Percentiles rank a stretch among this genome's conserved stretches.
phyloP scores from a whole-genome alignment of 768 basidiomycete genomes.

The Lentinula detonsa region DNA sequence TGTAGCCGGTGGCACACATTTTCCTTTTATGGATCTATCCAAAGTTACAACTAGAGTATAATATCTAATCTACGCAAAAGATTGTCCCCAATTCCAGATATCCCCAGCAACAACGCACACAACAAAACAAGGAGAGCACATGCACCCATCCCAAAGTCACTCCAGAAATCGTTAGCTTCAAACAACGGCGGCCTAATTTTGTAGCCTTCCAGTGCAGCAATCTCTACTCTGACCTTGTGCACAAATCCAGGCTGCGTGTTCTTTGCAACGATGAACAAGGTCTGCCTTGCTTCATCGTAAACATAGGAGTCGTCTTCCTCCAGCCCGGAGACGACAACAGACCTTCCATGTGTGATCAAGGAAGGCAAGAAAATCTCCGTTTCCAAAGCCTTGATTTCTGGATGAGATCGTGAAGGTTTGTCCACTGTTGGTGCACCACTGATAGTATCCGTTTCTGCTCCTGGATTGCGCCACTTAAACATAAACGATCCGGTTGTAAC shows the following conservation, averaged over 20 bases:
- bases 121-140: not conserved
- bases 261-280: constrained; percentile 57
- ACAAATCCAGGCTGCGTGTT: constrained; percentile 36
- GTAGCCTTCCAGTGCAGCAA: constrained; percentile 38
- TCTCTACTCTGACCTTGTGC: constrained; percentile 47
- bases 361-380: constrained; percentile 84
- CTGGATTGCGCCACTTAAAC: constrained; percentile 56
- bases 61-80: not conserved
- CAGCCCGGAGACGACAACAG: constrained; percentile 54
- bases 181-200: constrained; percentile 35
- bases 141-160: constrained; percentile 32
- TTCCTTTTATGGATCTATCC: not conserved
- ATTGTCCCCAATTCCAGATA: not conserved
- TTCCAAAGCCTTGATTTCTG: constrained; percentile 42
- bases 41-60: not conserved
- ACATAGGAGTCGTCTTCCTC: constrained; percentile 40
- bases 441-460: not conserved
- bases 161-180: constrained; percentile 57
- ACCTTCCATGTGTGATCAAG: constrained; percentile 48
- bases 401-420: constrained; percentile 34
- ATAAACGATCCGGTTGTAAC: constrained; percentile 63
- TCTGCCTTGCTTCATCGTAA: constrained; percentile 66
- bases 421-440: constrained; percentile 16
- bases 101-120: not conserved
- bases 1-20: not conserved